Evolutionary conservation across 495 filamentous ascomycete genomes (phyloP).

Genomic region (Saxispiralis lemnorum): DNA sequence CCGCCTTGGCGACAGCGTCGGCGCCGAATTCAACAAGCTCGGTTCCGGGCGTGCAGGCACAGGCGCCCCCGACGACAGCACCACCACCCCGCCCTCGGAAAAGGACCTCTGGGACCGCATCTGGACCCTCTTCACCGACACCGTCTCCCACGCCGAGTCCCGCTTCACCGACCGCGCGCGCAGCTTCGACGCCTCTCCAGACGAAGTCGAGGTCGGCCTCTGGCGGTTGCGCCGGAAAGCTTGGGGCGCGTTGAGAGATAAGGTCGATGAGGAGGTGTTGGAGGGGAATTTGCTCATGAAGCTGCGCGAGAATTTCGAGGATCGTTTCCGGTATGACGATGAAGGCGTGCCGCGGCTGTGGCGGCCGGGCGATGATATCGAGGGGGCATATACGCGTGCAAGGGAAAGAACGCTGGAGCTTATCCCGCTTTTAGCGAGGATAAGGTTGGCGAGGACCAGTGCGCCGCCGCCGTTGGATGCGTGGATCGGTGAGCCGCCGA

Average conservation of each 20-base stretch:
- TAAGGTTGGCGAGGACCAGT: slow-evolving; percentile 50
- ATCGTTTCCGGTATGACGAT: slow-evolving; percentile 96
- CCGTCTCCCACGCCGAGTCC: slow-evolving; percentile 70
- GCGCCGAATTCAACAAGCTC: slow-evolving; percentile 85
- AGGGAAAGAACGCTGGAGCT: slow-evolving; percentile 78
- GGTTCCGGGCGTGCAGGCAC: slow-evolving; percentile 67
- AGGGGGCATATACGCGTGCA: slow-evolving; percentile 77
- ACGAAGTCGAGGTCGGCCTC: slow-evolving; percentile 81
- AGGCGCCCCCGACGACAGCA: slow-evolving; percentile 59
- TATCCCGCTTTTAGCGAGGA: slow-evolving; percentile 76
- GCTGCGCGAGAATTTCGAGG: slow-evolving; percentile 93
- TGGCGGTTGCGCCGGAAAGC: slow-evolving; percentile 86
- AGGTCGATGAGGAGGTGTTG: slow-evolving; percentile 94
- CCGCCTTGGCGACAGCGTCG: slow-evolving; percentile 69
- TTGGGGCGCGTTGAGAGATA: slow-evolving; percentile 75
- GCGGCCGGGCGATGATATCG: slow-evolving; percentile 93
- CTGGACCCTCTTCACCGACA: slow-evolving; percentile 69
- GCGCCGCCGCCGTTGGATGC: slow-evolving; percentile 60
- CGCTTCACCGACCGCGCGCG: slow-evolving; percentile 73
- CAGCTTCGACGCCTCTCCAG: slow-evolving; percentile 80
- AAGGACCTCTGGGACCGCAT: slow-evolving; percentile 91
- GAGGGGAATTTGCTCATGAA: slow-evolving; percentile 92
- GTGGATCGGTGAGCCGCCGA: slow-evolving; percentile 69
- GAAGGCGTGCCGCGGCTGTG: slow-evolving; percentile 88
- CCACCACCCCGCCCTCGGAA: slow-evolving; percentile 46